Conservation (phyloP, 495 filamentous ascomycete genomes). For the Aspergillus sparsus region DNA sequence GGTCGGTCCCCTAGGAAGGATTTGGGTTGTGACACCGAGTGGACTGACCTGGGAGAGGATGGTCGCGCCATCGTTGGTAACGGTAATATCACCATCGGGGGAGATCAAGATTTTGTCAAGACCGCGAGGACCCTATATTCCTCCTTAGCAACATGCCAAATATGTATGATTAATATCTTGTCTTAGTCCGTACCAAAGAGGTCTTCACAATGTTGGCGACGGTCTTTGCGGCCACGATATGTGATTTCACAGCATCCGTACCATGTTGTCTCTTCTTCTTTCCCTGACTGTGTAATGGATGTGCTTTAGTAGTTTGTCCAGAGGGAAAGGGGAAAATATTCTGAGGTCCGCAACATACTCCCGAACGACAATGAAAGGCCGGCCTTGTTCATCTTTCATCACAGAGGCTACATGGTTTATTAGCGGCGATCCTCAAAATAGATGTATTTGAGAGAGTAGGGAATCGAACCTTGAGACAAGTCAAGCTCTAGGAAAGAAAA, state of each 20-base stretch:
- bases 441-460: not conserved
- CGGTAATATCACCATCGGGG: constrained; percentile 97
- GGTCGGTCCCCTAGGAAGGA: not conserved
- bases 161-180: not conserved
- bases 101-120: constrained; percentile 99
- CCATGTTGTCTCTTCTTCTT: constrained; percentile 97
- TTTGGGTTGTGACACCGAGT: not conserved
- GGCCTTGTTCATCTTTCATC: constrained; percentile 90
- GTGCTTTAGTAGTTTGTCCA: constrained; percentile 23
- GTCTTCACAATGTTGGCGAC: constrained; percentile 97
- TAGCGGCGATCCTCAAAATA: constrained; percentile 21
- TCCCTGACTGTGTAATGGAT: constrained; percentile 67
- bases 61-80: constrained; percentile 98
- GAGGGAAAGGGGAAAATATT: constrained; percentile 19
- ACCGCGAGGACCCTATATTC: constrained; percentile 76
- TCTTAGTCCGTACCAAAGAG: constrained; percentile 61
- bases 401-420: constrained; percentile 59
- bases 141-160: constrained; percentile 23
- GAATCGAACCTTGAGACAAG: constrained; percentile 65
- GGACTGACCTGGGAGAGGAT: constrained; percentile 77
- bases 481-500: constrained; percentile 59
- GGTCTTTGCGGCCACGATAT: constrained; percentile 94
- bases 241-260: constrained; percentile 94
- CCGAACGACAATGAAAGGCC: constrained; percentile 97
- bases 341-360: constrained; percentile 66